Percentiles rank a stretch among this genome's conserved stretches.
phyloP scores from a whole-genome alignment of 768 basidiomycete genomes.

The Kwoniella pini region DNA sequence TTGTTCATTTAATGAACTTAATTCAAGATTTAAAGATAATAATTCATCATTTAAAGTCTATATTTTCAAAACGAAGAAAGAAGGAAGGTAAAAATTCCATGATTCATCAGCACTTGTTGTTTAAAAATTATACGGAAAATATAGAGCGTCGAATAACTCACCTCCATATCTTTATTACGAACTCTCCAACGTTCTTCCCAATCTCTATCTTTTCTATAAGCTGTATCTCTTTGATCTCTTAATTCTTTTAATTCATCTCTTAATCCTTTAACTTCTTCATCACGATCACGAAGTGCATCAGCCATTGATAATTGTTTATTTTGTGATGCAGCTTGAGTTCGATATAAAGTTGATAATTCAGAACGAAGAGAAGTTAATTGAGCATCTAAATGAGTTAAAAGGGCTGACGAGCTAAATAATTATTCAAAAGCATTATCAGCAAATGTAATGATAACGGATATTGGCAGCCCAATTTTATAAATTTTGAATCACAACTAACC shows the following conservation, averaged over 20 bases:
- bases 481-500: constrained; percentile 27
- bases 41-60: constrained; percentile 95
- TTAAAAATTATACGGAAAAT: too few relatives aligned
- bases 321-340: constrained; percentile 77
- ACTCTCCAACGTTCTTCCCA: constrained; percentile 63
- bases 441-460: too few relatives aligned
- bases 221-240: constrained; percentile 69
- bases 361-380: constrained; percentile 89
- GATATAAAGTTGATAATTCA: constrained; percentile 91
- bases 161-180: constrained; percentile 86
- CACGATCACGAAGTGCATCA: constrained; percentile 90
- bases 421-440: not conserved
- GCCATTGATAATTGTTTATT: constrained; percentile 95
- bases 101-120: too few relatives aligned
- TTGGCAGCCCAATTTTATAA: not conserved
- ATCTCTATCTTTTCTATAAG: constrained; percentile 77
- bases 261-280: constrained; percentile 79
- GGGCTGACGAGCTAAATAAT: constrained; percentile 65
- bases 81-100: too few relatives aligned
- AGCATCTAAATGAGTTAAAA: constrained; percentile 86
- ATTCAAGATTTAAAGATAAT: constrained; percentile 84
- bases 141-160: constrained; percentile 46
- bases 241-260: constrained; percentile 75
- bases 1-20: constrained; percentile 82
- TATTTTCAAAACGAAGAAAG: not conserved